These are phyloP conservation scores for Eucommia ulmoides DNA, from an alignment of 257 asterid species.

Conservation along the genomic window DNA sequence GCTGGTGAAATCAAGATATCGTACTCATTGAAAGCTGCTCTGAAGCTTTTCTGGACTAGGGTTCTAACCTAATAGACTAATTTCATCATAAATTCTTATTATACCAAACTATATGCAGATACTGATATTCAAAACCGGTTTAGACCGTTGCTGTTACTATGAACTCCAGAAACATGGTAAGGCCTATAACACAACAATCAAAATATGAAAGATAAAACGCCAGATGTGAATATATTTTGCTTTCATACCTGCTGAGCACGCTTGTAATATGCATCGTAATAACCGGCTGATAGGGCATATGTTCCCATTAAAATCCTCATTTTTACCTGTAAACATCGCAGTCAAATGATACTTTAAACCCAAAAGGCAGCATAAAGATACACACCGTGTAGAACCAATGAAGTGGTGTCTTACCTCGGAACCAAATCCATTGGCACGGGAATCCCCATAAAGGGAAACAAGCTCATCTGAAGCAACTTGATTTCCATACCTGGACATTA, in stretches of 20 bases:
- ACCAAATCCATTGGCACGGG: slow-evolving; percentile 94
- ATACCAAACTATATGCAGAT: too few relatives aligned
- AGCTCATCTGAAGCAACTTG: slow-evolving; percentile 68
- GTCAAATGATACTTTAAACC: not conserved
- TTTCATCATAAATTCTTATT: too few relatives aligned
- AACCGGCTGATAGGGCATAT: slow-evolving; percentile 97
- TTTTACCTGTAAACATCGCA: slow-evolving; percentile 51
- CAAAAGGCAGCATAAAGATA: not conserved
- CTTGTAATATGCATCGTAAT: slow-evolving; percentile 96
- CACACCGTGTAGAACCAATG: not conserved
- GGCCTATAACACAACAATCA: not conserved
- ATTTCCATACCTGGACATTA: slow-evolving; percentile 59
- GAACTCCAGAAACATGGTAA: not conserved
- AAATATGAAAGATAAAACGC: too few relatives aligned
- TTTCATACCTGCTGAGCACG: slow-evolving; percentile 81
- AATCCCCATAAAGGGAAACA: slow-evolving; percentile 62
- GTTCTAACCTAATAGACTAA: slow-evolving; percentile 88
- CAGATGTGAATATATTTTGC: slow-evolving; percentile 2
- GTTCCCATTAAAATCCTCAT: slow-evolving; percentile 97
- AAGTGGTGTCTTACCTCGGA: slow-evolving; percentile 54
- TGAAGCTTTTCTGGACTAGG: slow-evolving; percentile 62
- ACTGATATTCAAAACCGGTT: too few relatives aligned
- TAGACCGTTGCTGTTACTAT: too few relatives aligned
- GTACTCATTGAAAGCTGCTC: slow-evolving; percentile 55
- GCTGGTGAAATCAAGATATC: slow-evolving; percentile 96